Evolutionary conservation across 305 asterid species (phyloP), one percentile per base, ranked within the genome.

Genomic region (Lippia alba): DNA sequence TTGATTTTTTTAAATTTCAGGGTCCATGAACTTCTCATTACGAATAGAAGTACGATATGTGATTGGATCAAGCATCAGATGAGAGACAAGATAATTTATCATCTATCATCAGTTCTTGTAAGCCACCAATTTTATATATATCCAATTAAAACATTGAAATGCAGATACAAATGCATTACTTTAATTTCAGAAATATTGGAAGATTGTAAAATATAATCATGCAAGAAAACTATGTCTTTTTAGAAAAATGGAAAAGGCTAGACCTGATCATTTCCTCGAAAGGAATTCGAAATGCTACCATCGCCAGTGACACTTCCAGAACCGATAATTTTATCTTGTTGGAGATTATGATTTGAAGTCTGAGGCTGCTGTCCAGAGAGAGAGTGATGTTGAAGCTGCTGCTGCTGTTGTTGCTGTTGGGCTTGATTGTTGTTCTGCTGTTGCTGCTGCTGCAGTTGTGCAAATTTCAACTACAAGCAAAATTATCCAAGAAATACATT

Each of bases 241-340:
- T 15, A 36, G 57, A 50, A 50, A 34, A 17, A 49, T 53, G 61
- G 79, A 79, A 72, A 85, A 76, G 73, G 81, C 69, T 69, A 78
- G 79, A 95, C 99, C 99, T 95, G 99, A 56, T 95, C 99, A 72
- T 90, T 91, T 71, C 91, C 89, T 15, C 99, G 87, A 74, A 85
- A 94, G 16, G 97, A 90, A 78, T 86, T 94, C 8, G 97, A 83
- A 85, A 88, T 81, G 89, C 91, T 84, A 50, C 97, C 97, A 76
- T 94, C 97, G 33, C 93, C 96, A 53, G 91, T 72, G 45, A 83
- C 89, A 69, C 82, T 83, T 61, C 92, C 87, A 34, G 86, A 24
- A 34, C 91, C 96, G 85, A 87, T 82, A 12, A 86, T 78, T 78
- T 93, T 93, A 79, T 84, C 90, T 77, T 86, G 92, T 86, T 88